Evolutionary conservation across 2,329 filamentous ascomycete genomes (phyloP).

Genomic region (Emericellopsis cladophorae): DNA sequence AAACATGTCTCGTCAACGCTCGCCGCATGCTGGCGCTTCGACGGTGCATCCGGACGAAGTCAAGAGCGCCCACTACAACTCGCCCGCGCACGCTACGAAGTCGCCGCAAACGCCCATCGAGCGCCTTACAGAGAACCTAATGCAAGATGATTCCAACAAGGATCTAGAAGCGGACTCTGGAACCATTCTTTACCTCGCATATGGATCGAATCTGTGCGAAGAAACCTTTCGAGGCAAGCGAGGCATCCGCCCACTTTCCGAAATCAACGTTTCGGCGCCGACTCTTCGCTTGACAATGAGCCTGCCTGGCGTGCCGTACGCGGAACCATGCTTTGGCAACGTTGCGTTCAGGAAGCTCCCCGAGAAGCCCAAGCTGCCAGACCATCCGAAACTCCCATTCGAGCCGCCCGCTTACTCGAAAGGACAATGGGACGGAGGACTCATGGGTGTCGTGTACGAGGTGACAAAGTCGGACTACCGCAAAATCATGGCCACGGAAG

Average conservation of each 20-base stretch:
- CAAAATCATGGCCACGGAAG: conserved; percentile 82
- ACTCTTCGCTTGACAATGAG: conserved; percentile 71
- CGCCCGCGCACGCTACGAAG: background rate
- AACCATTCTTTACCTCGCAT: conserved; percentile 71
- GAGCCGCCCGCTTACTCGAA: conserved; percentile 5
- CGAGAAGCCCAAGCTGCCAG: conserved; percentile 20
- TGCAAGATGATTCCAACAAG: background rate
- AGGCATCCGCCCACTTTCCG: conserved; percentile 69
- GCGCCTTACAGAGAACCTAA: background rate
- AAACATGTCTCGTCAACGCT: conserved; percentile 1
- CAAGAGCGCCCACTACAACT: background rate
- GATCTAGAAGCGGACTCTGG: conserved; percentile 1
- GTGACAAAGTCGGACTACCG: conserved; percentile 73
- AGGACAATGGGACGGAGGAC: conserved; percentile 57
- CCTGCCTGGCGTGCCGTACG: conserved; percentile 73
- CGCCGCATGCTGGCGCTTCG: background rate
- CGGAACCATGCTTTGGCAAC: conserved; percentile 88
- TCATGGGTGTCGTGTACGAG: conserved; percentile 92
- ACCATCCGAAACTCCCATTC: conserved; percentile 15
- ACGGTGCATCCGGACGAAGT: background rate
- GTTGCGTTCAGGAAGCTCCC: conserved; percentile 47
- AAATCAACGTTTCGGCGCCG: conserved; percentile 72
- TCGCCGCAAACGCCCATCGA: conserved; percentile 1
- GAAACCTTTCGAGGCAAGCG: conserved; percentile 69
- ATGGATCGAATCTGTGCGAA: conserved; percentile 78